Conservation (phyloP, 1,139 yeast species). For the Taiozyma sp. region DNA sequence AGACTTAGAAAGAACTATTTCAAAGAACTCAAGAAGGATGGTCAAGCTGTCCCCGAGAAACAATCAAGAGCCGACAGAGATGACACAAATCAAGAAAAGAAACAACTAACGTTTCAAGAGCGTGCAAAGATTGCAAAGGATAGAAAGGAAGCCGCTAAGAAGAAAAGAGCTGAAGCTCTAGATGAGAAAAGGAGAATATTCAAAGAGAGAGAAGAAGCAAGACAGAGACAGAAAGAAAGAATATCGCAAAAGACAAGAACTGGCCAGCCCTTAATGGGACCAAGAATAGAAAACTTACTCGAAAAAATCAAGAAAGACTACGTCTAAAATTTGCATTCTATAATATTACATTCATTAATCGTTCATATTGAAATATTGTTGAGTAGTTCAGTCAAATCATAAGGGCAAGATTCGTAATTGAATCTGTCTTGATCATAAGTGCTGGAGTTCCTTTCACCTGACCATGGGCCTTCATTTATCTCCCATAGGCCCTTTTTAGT, state of each 20-base stretch:
- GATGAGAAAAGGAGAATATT: slow-evolving; percentile 26
- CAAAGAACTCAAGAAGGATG: slow-evolving; percentile 73
- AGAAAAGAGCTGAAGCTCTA: slow-evolving; percentile 29
- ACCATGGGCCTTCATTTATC: slow-evolving; percentile 13
- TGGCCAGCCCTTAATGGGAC: slow-evolving; percentile 93
- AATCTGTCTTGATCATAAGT: slow-evolving; percentile 15
- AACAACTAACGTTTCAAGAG: slow-evolving; percentile 35
- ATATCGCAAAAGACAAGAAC: slow-evolving; percentile 54
- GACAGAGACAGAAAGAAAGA: slow-evolving; percentile 45
- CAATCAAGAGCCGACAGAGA: slow-evolving; percentile 21
- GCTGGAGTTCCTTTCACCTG: slow-evolving; percentile 6
- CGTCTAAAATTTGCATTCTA: neutral
- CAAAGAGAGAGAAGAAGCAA: slow-evolving; percentile 26
- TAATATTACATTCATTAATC: slow-evolving; percentile 9
- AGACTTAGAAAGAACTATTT: slow-evolving; percentile 77
- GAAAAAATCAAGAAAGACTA: slow-evolving; percentile 63
- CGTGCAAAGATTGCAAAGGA: slow-evolving; percentile 41
- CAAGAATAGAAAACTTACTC: slow-evolving; percentile 71
- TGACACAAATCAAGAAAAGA: slow-evolving; percentile 22
- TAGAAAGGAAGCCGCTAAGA: slow-evolving; percentile 33
- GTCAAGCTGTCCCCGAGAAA: slow-evolving; percentile 40
- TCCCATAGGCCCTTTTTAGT: slow-evolving; percentile 21
- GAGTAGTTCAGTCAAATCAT: slow-evolving; percentile 6
- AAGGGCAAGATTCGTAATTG: slow-evolving; percentile 2
- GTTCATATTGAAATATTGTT: slow-evolving; percentile 11